Evolutionary conservation across 768 basidiomycete genomes (phyloP).

Genomic region (Trametes punicea): DNA sequence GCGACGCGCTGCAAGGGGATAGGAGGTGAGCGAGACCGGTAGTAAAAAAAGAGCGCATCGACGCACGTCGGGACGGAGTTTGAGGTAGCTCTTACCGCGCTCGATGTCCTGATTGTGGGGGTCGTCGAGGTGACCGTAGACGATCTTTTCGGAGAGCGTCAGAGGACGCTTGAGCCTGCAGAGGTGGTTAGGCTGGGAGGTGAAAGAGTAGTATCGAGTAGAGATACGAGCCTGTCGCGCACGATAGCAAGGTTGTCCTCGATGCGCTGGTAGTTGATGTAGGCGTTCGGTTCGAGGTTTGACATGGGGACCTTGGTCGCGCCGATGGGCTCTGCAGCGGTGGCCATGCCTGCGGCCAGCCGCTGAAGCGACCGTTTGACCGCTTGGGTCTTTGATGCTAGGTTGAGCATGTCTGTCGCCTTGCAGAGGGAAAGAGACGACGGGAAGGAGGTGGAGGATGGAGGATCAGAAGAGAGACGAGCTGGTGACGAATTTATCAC

Average conservation of each 20-base stretch:
- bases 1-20: conserved; percentile 63
- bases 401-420: conserved; percentile 30
- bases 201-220: conserved; percentile 6
- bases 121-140: conserved; percentile 98
- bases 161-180: conserved; percentile 81
- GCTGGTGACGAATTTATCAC: conserved; percentile 26
- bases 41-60: not conserved
- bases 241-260: conserved; percentile 94
- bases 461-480: not conserved
- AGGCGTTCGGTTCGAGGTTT: conserved; percentile 74
- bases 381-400: conserved; percentile 24
- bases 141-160: conserved; percentile 93
- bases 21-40: not conserved
- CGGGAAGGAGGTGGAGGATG: conserved; percentile 23
- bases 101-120: conserved; percentile 87
- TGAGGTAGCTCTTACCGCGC: conserved; percentile 93
- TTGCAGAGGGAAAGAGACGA: conserved; percentile 19
- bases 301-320: conserved; percentile 91
- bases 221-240: conserved; percentile 61
- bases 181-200: not conserved
- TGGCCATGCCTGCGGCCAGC: conserved; percentile 64
- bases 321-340: conserved; percentile 71
- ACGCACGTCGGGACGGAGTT: conserved; percentile 94
- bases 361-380: conserved; percentile 31
- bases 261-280: conserved; percentile 95